Conservation (phyloP, 805 yeast species). For the Candida piceae region DNA sequence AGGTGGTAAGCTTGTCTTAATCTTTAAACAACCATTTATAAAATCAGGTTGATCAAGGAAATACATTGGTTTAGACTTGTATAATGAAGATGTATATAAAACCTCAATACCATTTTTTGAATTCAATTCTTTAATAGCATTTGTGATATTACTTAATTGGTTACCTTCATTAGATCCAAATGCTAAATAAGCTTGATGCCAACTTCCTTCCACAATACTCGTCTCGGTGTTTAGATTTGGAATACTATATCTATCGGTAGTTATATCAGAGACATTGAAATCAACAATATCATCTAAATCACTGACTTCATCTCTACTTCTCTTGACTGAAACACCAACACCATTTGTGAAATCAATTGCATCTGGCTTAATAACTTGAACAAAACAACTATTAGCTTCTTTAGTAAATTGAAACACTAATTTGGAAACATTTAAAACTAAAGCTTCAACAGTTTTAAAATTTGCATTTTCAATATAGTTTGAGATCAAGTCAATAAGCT, state of each 20-base stretch:
- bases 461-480: conserved; percentile 68
- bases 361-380: conserved; percentile 76
- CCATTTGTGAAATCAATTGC: conserved; percentile 84
- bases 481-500: conserved; percentile 43
- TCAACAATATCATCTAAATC: conserved; percentile 13
- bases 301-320: conserved; percentile 40
- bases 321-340: conserved; percentile 76
- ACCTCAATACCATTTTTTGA: conserved; percentile 41
- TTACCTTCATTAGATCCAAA: conserved; percentile 88
- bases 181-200: conserved; percentile 66
- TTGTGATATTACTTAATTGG: conserved; percentile 53
- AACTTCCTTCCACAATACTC: conserved; percentile 2
- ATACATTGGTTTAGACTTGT: conserved; percentile 92
- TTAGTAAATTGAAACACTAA: conserved; percentile 17
- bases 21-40: conserved; percentile 73
- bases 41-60: conserved; percentile 73
- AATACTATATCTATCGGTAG: conserved; percentile 15
- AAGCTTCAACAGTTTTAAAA: conserved; percentile 91
- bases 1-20: conserved; percentile 61
- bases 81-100: conserved; percentile 65
- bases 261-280: conserved; percentile 16
- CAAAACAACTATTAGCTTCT: conserved; percentile 29
- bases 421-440: conserved; percentile 64
- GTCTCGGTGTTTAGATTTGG: conserved; percentile 29
- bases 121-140: conserved; percentile 47